Percentiles rank a stretch among this genome's conserved stretches.
phyloP scores from a whole-genome alignment of 2,329 filamentous ascomycete genomes.

The Xylaria multiplex region DNA sequence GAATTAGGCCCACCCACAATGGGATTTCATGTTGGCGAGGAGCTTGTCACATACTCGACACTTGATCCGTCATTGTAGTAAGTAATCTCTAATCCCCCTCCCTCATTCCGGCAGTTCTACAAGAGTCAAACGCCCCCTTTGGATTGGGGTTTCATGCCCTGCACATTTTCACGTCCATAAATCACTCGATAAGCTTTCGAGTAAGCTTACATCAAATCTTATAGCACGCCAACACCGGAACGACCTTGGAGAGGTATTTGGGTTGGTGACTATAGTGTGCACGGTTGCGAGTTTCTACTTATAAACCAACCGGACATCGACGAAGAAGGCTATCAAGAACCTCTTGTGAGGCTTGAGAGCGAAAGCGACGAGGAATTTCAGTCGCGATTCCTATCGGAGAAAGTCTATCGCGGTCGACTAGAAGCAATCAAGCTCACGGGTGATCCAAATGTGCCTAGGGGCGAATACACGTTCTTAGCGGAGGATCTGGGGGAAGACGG shows the following conservation, averaged over 20 bases:
- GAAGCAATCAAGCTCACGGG: conserved; percentile 92
- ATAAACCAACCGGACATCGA: conserved; percentile 77
- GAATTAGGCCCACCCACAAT: conserved; percentile 64
- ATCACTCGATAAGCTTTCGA: background rate
- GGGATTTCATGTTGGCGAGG: conserved; percentile 63
- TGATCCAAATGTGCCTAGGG: conserved; percentile 88
- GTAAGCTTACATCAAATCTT: conserved; percentile 14
- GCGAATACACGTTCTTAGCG: conserved; percentile 82
- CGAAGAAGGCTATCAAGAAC: conserved; percentile 55
- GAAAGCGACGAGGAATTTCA: conserved; percentile 61
- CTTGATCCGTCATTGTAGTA: conserved; percentile 76
- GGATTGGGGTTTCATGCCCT: background rate
- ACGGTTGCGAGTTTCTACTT: conserved; percentile 89
- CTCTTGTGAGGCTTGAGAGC: conserved; percentile 51
- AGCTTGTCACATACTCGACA: conserved; percentile 73
- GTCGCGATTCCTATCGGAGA: conserved; percentile 56
- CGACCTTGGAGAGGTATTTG: conserved; percentile 92
- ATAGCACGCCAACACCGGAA: conserved; percentile 72
- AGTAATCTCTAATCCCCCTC: conserved; percentile 10
- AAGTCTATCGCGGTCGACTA: conserved; percentile 71
- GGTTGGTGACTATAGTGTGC: conserved; percentile 88
- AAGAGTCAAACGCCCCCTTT: background rate
- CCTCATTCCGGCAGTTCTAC: background rate
- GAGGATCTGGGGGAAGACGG: conserved; percentile 78
- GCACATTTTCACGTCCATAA: background rate